phyloP scores from a whole-genome alignment of 495 filamentous ascomycete genomes.

The Penicillium cinerascens region DNA sequence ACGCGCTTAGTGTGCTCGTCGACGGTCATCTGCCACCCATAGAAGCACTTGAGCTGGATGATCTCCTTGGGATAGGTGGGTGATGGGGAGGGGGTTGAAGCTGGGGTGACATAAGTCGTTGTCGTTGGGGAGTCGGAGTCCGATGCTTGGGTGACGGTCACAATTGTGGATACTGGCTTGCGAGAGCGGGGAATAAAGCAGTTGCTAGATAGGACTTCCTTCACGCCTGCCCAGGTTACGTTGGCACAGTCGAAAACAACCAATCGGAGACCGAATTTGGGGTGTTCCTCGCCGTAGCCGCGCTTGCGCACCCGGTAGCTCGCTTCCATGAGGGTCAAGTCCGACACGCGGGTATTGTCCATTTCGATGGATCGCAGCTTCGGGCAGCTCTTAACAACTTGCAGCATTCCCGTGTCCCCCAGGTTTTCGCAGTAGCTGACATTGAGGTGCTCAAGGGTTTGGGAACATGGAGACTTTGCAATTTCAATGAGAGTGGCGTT shows the following conservation, averaged over 20 bases:
- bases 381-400: constrained; percentile 70
- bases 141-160: constrained; percentile 25
- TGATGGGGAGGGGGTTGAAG: constrained; percentile 32
- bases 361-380: constrained; percentile 70
- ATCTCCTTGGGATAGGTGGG: constrained; percentile 64
- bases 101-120: constrained; percentile 26
- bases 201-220: constrained; percentile 81
- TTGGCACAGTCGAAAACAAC: constrained; percentile 87
- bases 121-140: constrained; percentile 27
- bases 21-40: constrained; percentile 91
- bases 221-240: constrained; percentile 89
- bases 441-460: constrained; percentile 71
- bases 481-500: constrained; percentile 70
- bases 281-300: constrained; percentile 49
- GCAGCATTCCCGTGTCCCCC: constrained; percentile 81
- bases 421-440: constrained; percentile 86
- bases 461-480: constrained; percentile 68
- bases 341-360: constrained; percentile 91
- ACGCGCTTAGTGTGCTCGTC: constrained; percentile 88
- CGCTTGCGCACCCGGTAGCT: constrained; percentile 70
- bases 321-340: constrained; percentile 84
- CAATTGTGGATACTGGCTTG: constrained; percentile 24
- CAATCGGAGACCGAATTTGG: constrained; percentile 64
- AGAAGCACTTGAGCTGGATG: constrained; percentile 86
- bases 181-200: constrained; percentile 54